Conservation (phyloP, 805 yeast species). For the Osmozyma mogii region DNA sequence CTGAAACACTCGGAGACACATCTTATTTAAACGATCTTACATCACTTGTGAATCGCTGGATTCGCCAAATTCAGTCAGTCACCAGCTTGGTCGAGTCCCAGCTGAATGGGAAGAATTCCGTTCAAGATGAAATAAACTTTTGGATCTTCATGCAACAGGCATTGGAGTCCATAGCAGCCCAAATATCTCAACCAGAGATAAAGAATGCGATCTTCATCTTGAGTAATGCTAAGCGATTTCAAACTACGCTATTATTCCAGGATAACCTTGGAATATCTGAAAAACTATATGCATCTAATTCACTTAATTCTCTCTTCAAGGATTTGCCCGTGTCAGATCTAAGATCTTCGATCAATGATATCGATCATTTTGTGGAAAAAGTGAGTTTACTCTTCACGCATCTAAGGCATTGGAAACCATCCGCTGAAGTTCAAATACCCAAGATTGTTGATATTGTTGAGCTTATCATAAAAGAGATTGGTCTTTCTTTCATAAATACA, state of each 20-base stretch:
- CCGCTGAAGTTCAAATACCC: slow-evolving; percentile 50
- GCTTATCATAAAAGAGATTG: slow-evolving; percentile 44
- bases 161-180: slow-evolving; percentile 46
- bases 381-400: slow-evolving; percentile 47
- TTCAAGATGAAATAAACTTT: slow-evolving; percentile 60
- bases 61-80: slow-evolving; percentile 49
- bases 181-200: slow-evolving; percentile 48
- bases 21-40: slow-evolving; percentile 63
- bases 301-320: slow-evolving; percentile 55
- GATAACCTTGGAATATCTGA: slow-evolving; percentile 64
- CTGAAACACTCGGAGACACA: slow-evolving; percentile 30
- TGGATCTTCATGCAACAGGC: slow-evolving; percentile 72
- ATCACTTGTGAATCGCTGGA: slow-evolving; percentile 65
- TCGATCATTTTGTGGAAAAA: too few species aligned
- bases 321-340: slow-evolving; percentile 66
- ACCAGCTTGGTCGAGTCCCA: slow-evolving; percentile 48
- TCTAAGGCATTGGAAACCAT: slow-evolving; percentile 51
- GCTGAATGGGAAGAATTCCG: slow-evolving; percentile 39
- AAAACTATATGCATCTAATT: slow-evolving; percentile 41
- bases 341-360: too few species aligned
- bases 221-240: slow-evolving; percentile 67
- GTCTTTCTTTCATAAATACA: background rate
- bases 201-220: slow-evolving; percentile 51
- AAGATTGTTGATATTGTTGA: slow-evolving; percentile 63
- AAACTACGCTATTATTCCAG: slow-evolving; percentile 63